Base-by-base conservation (phyloP, 2,329 filamentous ascomycete genomes). In the Rhytidhysteron rufulum region DNA sequence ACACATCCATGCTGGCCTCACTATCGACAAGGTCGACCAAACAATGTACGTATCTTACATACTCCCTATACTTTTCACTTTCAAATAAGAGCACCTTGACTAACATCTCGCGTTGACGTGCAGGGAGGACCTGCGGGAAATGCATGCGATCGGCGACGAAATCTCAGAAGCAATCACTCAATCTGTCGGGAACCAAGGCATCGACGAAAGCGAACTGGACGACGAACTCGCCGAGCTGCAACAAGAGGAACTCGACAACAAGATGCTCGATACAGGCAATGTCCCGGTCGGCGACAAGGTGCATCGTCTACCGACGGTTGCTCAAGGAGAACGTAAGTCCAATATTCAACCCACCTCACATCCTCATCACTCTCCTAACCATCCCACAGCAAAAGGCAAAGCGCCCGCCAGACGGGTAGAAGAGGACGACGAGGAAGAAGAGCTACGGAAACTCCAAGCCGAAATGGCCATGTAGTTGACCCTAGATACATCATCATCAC, bases 351-450 rank as follows among this genome's bases (percentile, higher is more conserved):
- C 31, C 24, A 13, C 20, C 20, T 16, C 15, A 9, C 13, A 17
- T 20, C 19, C 22, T 15, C 22, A 15, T 29, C 33, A 31, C 31
- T 36, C 24, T 29, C 21, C 21, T 36, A 22, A n/a, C 34, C 11
- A 13, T 34, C 35, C 30, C 5, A 45, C 51, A 72, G 69, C 68
- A 52, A 70, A 67, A 16, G 67, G 68, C 47, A 73, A 72, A 57
- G 55, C 68, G 46, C 63, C 64, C 13, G 69, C 71, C 52, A 60
- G 63, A 45, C 31, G n/a, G 24, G 64, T 67, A 52, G 82, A 86
- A 62, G 88, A 95, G 66, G 90, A 96, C 66, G 91, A 97, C 76
- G 93, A 97, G 63, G 91, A 97, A 67, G 91, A 85, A 57, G 91
- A 97, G 72, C 74, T 97, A 60, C 81, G 85, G 68, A 96, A 93